Base-by-base conservation (phyloP, 768 basidiomycete species). In the Podaxis sp. region DNA sequence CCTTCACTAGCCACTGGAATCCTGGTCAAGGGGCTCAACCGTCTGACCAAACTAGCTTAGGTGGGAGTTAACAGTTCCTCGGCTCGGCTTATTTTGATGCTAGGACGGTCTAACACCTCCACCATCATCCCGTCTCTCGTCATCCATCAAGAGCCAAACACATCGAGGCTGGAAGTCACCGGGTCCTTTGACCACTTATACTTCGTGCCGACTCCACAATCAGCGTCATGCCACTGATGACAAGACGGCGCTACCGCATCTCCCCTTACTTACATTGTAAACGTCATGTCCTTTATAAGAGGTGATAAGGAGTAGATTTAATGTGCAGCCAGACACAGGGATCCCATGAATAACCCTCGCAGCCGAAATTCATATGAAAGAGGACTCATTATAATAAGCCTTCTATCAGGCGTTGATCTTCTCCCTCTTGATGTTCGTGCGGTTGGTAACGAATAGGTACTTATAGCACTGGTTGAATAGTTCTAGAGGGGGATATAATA, bases 291-390 rank as follows among this genome's bases (percentile, higher is more conserved):
- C 38, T 30, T 40, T n/a, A 37, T 56, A 13, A 38, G 58, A 13
- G 58, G 50, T 60, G 60, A 33, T 53, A 53, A 24, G 22, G 51
- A 52, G 58, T n/a, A 24, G 20, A 40, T 56, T n/a, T 15, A 41
- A 20, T 24, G 24, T 20, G 22, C 55, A 51, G 50, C 20, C 36
- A 48, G 49, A 28, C 48, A 44, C 36, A 49, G 36, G 37, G 33
- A 20, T 22, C 22, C 17, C 50, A 58, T 50, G 58, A 59, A 59
- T 59, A 59, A 51, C 24, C 13, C 36, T 37, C 50, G 50, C 37
- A 24, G n/a, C 37, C 49, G 49, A 37, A 15, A 17, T 22, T 28
- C 40, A 48, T 36, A 58, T 46, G n/a, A 58, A 49, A 11, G n/a
- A 37, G 30, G 20, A 11, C 24, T 15, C 20, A 20, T 58, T 48